These are phyloP conservation scores for Hypoxylon sp. DNA, from an alignment of 2,329 filamentous ascomycete genomes.

Conservation along the genomic window DNA sequence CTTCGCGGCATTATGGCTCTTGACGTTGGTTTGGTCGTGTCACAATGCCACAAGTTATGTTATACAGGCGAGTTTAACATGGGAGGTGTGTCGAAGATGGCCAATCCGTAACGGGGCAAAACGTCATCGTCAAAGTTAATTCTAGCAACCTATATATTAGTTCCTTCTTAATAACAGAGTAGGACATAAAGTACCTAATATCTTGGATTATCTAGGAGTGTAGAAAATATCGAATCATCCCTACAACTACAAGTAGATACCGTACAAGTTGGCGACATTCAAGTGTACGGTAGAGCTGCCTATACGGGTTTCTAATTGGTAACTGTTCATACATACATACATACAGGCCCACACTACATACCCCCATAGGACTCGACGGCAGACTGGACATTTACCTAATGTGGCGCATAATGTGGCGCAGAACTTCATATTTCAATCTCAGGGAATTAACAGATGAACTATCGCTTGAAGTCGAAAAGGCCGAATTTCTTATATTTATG, in stretches of 20 bases:
- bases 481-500: neutral
- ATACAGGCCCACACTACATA: conserved; percentile 18
- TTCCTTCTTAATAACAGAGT: neutral
- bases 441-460: neutral
- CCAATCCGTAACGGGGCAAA: conserved; percentile 11
- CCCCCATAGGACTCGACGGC: no score
- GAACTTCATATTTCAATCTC: conserved; percentile 36
- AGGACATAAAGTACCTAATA: neutral
- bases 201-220: neutral
- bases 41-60: conserved; percentile 19
- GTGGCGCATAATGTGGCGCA: conserved; percentile 45
- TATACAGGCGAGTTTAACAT: conserved; percentile 4
- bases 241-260: neutral
- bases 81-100: conserved; percentile 11
- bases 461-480: neutral
- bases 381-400: neutral
- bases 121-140: conserved; percentile 20
- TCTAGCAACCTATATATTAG: neutral
- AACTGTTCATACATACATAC: conserved; percentile 9
- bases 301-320: no score
- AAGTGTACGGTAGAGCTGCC: neutral
- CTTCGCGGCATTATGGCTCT: conserved; percentile 51
- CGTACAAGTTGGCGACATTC: neutral
- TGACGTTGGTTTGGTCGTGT: conserved; percentile 6
- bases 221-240: neutral